These are phyloP conservation scores for Stagonosporopsis cucurbitacearum DNA, from an alignment of 2,329 filamentous ascomycete genomes.

Conservation along the genomic window DNA sequence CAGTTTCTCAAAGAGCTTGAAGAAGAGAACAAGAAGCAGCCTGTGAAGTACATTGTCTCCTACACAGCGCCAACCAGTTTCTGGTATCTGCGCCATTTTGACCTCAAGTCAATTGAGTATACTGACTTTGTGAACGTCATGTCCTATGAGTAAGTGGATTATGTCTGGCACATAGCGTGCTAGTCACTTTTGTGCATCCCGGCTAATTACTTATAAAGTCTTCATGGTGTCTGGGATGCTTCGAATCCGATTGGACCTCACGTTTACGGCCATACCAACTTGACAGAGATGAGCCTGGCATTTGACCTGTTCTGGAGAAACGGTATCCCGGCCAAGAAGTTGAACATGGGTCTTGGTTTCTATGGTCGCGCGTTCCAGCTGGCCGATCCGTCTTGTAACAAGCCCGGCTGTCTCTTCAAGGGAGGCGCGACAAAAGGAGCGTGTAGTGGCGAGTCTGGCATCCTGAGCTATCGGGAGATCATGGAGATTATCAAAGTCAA, in stretches of 20 bases:
- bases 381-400: slow-evolving; percentile 17
- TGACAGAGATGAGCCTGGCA: slow-evolving; percentile 57
- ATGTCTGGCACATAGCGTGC: too few species aligned
- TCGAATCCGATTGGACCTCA: slow-evolving; percentile 21
- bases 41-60: slow-evolving; percentile 6
- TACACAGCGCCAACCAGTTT: slow-evolving; percentile 28
- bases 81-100: slow-evolving; percentile 36
- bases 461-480: slow-evolving; percentile 12
- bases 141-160: too few species aligned
- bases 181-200: too few species aligned
- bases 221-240: slow-evolving; percentile 46
- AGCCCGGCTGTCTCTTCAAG: slow-evolving; percentile 12
- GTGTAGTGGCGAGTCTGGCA: slow-evolving; percentile 5
- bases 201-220: too few species aligned
- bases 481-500: slow-evolving; percentile 5
- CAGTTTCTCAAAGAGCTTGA: background rate
- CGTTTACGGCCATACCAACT: slow-evolving; percentile 20
- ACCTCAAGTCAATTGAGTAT: slow-evolving; percentile 24
- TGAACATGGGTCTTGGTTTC: slow-evolving; percentile 54
- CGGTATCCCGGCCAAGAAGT: slow-evolving; percentile 37
- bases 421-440: slow-evolving; percentile 2
- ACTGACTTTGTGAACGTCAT: slow-evolving; percentile 55
- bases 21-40: background rate
- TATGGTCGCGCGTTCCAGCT: slow-evolving; percentile 49
- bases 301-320: slow-evolving; percentile 37